phyloP scores from a whole-genome alignment of 1,284 basidiomycete genomes.

The Golubevia pallescens region DNA sequence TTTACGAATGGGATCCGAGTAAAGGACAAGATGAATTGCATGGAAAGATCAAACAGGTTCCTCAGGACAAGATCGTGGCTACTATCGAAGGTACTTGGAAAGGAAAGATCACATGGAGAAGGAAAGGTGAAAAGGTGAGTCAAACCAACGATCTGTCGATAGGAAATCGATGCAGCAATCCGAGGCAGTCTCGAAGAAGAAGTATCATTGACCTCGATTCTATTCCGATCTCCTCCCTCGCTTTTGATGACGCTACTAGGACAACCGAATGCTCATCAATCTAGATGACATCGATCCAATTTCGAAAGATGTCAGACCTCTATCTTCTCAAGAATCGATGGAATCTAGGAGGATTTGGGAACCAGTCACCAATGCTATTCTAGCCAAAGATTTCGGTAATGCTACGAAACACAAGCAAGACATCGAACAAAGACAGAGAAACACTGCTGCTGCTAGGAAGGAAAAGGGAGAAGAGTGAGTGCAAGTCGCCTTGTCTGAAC shows the following conservation, averaged over 20 bases:
- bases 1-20: conserved; percentile 77
- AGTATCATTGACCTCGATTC: neutral
- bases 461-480: conserved; percentile 32
- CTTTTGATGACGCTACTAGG: conserved; percentile 65
- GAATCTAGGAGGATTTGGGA: conserved; percentile 92
- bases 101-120: conserved; percentile 79
- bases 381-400: conserved; percentile 78
- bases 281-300: conserved; percentile 76
- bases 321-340: conserved; percentile 77
- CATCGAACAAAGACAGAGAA: conserved; percentile 53
- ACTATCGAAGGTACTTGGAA: conserved; percentile 89
- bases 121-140: conserved; percentile 71
- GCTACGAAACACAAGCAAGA: conserved; percentile 53
- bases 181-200: neutral
- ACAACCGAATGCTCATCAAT: conserved; percentile 78
- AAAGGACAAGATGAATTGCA: too few relatives aligned
- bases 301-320: conserved; percentile 81
- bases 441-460: conserved; percentile 42
- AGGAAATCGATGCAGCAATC: conserved; percentile 6
- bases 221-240: conserved; percentile 38
- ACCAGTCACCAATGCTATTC: conserved; percentile 76
- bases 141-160: conserved; percentile 12
- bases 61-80: conserved; percentile 77
- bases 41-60: conserved; percentile 94
- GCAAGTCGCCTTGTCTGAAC: neutral